Evolutionary conservation across 169 alveolate species (phyloP).

Genomic region (Toxoplasma gondii): DNA sequence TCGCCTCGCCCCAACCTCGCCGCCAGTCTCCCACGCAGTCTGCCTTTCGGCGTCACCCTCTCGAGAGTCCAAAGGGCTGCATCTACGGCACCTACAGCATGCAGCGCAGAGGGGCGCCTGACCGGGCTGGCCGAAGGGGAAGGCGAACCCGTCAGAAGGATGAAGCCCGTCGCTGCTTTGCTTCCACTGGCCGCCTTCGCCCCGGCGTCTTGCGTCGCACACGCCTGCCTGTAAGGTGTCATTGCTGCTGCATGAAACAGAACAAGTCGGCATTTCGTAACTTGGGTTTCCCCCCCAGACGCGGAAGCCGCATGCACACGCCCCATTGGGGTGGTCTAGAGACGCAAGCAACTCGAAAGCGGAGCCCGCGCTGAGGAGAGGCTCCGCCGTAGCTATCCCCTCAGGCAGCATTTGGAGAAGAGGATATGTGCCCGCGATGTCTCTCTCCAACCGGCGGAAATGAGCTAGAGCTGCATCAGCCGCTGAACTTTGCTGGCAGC

Average conservation of each 20-base stretch:
- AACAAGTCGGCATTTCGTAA: neutral
- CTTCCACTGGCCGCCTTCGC: neutral
- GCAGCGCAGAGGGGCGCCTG: neutral
- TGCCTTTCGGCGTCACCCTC: neutral
- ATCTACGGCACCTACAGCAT: neutral
- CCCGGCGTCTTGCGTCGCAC: neutral
- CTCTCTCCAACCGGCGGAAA: neutral
- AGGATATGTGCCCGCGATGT: neutral
- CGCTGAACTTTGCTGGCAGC: neutral
- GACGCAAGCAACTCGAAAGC: neutral
- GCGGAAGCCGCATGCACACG: neutral
- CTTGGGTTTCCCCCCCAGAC: neutral
- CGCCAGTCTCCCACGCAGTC: neutral
- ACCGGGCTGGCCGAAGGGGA: neutral
- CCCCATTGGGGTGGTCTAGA: neutral
- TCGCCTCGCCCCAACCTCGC: too few species aligned
- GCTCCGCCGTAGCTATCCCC: neutral
- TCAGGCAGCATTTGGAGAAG: neutral
- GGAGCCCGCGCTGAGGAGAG: neutral
- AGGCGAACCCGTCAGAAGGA: neutral
- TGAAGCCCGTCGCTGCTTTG: neutral
- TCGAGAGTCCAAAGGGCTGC: neutral
- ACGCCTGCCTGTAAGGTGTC: neutral
- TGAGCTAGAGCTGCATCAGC: neutral
- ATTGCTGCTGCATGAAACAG: too few species aligned